Evolutionary conservation across 331 rosid species (phyloP).

Genomic region (Cydonia oblonga): DNA sequence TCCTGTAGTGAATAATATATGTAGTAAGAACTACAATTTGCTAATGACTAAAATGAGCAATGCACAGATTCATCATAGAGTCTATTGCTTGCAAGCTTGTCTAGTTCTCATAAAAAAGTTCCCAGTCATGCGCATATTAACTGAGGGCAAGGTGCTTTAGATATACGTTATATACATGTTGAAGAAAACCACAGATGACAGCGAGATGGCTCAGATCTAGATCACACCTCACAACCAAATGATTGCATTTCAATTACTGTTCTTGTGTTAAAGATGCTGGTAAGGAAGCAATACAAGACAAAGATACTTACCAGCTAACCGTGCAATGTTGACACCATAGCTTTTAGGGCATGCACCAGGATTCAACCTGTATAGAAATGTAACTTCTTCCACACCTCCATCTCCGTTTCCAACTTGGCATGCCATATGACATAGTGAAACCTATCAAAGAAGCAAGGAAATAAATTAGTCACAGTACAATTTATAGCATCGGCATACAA

Average conservation of each 20-base stretch:
- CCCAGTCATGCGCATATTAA: not conserved
- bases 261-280: not conserved
- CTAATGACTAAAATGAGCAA: not conserved
- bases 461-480: constrained; percentile 12
- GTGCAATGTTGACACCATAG: constrained; percentile 93
- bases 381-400: constrained; percentile 73
- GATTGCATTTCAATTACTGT: not conserved
- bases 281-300: not conserved
- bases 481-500: not conserved
- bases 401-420: constrained; percentile 75
- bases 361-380: constrained; percentile 80
- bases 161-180: not conserved
- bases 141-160: not conserved
- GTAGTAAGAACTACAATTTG: not conserved
- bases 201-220: not conserved
- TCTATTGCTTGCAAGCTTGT: not conserved
- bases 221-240: not conserved
- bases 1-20: constrained; percentile 31
- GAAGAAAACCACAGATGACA: not conserved
- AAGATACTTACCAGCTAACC: constrained; percentile 63
- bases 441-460: constrained; percentile 37
- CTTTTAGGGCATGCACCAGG: constrained; percentile 94
- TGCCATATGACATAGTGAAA: constrained; percentile 81
- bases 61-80: not conserved
- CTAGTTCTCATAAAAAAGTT: not conserved